A percentile compares a stretch with the other conserved stretches of the same genome.
Conservation (phyloP, 805 yeast genomes). For the Wickerhamomyces strasburgensis region DNA sequence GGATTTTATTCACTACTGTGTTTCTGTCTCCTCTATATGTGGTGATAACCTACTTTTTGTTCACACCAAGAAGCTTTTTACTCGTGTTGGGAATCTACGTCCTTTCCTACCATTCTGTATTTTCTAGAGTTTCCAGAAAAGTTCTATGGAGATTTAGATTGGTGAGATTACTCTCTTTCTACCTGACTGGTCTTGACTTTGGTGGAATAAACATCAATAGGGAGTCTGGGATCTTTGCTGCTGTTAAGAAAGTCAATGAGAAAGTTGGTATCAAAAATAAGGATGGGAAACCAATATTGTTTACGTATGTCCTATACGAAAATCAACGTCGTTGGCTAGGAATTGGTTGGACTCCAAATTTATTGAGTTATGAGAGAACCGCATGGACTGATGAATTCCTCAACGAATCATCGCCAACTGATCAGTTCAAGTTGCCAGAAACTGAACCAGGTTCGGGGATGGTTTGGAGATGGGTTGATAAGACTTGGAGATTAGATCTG, state of each 20-base stretch:
- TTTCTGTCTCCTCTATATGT: slow-evolving; percentile 84
- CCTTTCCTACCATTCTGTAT: slow-evolving; percentile 81
- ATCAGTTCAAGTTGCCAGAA: slow-evolving; percentile 75
- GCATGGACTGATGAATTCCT: slow-evolving; percentile 97
- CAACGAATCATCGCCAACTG: slow-evolving; percentile 78
- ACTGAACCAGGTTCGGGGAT: slow-evolving; percentile 62
- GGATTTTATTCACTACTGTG: slow-evolving; percentile 77
- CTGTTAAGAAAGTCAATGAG: slow-evolving; percentile 36
- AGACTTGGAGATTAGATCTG: slow-evolving; percentile 84
- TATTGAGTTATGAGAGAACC: slow-evolving; percentile 87
- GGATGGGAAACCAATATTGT: slow-evolving; percentile 56
- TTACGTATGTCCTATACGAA: slow-evolving; percentile 89
- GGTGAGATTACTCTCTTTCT: slow-evolving; percentile 68
- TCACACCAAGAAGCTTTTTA: slow-evolving; percentile 66
- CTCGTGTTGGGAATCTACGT: slow-evolving; percentile 53
- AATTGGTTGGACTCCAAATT: slow-evolving; percentile 93
- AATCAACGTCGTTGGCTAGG: slow-evolving; percentile 97
- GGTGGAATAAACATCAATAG: slow-evolving; percentile 38
- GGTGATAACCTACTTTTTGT: slow-evolving; percentile 56
- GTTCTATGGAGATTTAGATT: slow-evolving; percentile 79
- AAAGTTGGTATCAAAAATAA: slow-evolving; percentile 27
- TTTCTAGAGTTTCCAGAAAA: slow-evolving; percentile 77
- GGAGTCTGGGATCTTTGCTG: slow-evolving; percentile 39
- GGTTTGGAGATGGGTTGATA: slow-evolving; percentile 94
- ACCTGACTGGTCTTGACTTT: slow-evolving; percentile 83